Percentiles rank a stretch among this genome's conserved stretches.
Conservation (phyloP, 768 basidiomycete genomes). For the Russula compacta region DNA sequence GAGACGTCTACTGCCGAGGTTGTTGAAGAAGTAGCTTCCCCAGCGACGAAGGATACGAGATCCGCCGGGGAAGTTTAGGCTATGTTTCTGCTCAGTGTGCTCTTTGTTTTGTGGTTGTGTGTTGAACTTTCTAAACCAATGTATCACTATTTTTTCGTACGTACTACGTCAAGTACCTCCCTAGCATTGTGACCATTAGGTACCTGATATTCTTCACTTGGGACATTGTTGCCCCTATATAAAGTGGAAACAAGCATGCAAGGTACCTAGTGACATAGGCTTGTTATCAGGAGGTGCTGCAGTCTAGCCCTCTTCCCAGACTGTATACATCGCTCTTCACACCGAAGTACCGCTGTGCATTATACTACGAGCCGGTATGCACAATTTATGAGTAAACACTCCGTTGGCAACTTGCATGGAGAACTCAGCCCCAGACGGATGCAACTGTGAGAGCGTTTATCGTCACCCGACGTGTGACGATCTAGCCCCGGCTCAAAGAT, state of each 20-base stretch:
- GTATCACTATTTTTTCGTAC: neutral
- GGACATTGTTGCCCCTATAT: neutral
- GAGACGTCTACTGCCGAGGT: neutral
- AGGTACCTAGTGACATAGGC: neutral
- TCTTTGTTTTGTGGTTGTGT: neutral
- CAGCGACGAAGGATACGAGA: neutral
- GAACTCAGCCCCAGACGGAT: too few species aligned
- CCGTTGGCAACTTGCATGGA: too few species aligned
- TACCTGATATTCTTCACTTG: neutral
- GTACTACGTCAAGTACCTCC: neutral
- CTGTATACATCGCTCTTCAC: too few species aligned
- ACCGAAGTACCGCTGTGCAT: too few species aligned
- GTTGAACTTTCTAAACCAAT: neutral
- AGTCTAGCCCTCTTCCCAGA: too few species aligned
- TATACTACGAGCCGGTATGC: too few species aligned
- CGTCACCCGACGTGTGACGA: too few species aligned
- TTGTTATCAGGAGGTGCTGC: neutral
- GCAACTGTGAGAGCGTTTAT: too few species aligned
- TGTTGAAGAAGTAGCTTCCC: conserved; percentile 10
- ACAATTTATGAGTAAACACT: too few species aligned
- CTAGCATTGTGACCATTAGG: neutral
- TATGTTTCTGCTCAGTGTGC: neutral
- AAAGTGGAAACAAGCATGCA: neutral
- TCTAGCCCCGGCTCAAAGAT: too few species aligned
- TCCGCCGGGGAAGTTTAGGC: neutral